Conservation (phyloP, 345 rosid species). For the Physaria fendleri region DNA sequence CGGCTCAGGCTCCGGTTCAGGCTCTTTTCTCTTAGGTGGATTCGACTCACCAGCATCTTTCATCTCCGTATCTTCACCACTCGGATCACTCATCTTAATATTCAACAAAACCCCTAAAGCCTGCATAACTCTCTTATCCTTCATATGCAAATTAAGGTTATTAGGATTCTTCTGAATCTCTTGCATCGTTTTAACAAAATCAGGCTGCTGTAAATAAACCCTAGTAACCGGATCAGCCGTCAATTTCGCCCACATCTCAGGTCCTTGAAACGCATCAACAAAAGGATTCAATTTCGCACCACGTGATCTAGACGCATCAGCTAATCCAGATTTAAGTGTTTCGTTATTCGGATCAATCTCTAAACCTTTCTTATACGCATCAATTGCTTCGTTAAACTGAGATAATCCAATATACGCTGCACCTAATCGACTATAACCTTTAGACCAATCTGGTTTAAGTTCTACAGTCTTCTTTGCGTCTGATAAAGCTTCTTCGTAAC, state of each 20-base stretch:
- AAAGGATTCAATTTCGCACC: constrained; percentile 43
- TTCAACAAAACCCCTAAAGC: constrained; percentile 82
- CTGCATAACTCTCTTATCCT: constrained; percentile 95
- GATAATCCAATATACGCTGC: constrained; percentile 71
- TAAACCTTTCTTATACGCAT: constrained; percentile 70
- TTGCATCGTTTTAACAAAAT: constrained; percentile 81
- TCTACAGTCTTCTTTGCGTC: constrained; percentile 94
- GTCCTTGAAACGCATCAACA: constrained; percentile 65
- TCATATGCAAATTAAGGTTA: constrained; percentile 64
- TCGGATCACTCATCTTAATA: constrained; percentile 47
- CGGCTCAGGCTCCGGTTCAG: constrained; percentile 21
- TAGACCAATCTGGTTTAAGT: constrained; percentile 89
- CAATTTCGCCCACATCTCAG: constrained; percentile 93
- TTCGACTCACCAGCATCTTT: constrained; percentile 43
- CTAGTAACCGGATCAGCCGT: constrained; percentile 84
- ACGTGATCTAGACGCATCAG: constrained; percentile 50
- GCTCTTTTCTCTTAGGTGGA: constrained; percentile 10
- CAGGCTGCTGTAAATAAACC: constrained; percentile 62
- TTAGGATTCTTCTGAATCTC: constrained; percentile 80
- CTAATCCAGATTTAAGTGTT: constrained; percentile 64
- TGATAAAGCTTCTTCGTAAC: constrained; percentile 55
- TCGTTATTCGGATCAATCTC: constrained; percentile 79
- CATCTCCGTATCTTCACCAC: constrained; percentile 47
- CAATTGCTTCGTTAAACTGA: constrained; percentile 45
- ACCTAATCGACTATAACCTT: constrained; percentile 91